phyloP scores from a whole-genome alignment of 257 asterid genomes.

The Jaltomata sinuosa region DNA sequence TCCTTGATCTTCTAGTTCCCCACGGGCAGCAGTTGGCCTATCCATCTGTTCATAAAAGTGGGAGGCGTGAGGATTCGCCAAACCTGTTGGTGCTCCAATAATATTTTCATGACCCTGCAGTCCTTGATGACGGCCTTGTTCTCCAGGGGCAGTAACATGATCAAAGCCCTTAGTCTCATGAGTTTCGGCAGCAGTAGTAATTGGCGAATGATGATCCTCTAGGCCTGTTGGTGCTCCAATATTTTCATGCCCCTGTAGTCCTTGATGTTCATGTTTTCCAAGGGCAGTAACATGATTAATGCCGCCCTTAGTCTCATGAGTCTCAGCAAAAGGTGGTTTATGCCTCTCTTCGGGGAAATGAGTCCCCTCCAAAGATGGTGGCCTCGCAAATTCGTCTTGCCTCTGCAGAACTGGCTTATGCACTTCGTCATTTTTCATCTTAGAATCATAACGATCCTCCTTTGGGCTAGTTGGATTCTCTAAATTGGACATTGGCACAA shows the following conservation, averaged over 20 bases:
- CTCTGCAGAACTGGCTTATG: slow-evolving; percentile 2
- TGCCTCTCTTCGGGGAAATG: slow-evolving; percentile 4
- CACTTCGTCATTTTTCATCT: background rate
- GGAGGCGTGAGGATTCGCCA: background rate
- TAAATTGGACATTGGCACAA: slow-evolving; percentile 11
- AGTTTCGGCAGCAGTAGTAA: background rate
- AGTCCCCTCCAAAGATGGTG: slow-evolving; percentile 1
- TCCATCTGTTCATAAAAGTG: background rate
- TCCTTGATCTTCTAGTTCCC: background rate
- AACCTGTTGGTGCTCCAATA: slow-evolving; percentile 3
- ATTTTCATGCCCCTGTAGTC: background rate
- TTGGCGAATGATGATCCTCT: background rate
- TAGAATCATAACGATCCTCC: slow-evolving; percentile 18
- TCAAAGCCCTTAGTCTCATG: background rate
- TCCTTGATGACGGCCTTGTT: background rate
- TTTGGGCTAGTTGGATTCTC: slow-evolving; percentile 15
- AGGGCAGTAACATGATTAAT: background rate
- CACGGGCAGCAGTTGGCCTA: background rate
- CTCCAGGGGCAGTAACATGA: background rate
- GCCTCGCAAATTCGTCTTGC: background rate
- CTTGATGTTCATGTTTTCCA: background rate
- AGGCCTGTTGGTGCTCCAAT: slow-evolving; percentile 12
- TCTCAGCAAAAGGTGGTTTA: background rate
- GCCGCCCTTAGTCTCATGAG: background rate
- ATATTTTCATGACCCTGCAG: slow-evolving; percentile 3